phyloP scores from a whole-genome alignment of 2,329 filamentous ascomycete species.

The Aspergillus fumigatus region DNA sequence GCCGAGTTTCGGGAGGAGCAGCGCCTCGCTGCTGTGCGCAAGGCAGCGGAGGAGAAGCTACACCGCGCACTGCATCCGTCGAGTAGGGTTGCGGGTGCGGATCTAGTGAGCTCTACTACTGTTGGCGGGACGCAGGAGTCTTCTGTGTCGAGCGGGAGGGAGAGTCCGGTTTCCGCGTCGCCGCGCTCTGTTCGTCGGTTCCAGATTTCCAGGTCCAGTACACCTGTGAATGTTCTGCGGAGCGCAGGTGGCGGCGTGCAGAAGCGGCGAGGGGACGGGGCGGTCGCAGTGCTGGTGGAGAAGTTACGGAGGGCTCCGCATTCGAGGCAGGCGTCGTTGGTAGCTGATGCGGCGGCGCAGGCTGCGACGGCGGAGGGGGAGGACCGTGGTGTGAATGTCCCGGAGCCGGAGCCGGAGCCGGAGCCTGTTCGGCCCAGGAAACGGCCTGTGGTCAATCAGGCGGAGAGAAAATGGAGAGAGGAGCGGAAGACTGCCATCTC shows the following conservation, averaged over 20 bases:
- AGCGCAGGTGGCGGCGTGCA: slow-evolving; percentile 30
- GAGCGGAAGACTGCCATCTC: slow-evolving; percentile 30
- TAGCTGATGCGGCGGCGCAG: slow-evolving; percentile 25
- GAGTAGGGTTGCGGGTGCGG: slow-evolving; percentile 4
- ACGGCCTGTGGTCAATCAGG: slow-evolving; percentile 38
- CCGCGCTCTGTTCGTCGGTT: slow-evolving; percentile 32
- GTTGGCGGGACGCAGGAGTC: background rate
- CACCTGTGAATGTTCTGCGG: slow-evolving; percentile 21
- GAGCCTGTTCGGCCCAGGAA: slow-evolving; percentile 25
- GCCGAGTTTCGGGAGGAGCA: slow-evolving; percentile 37
- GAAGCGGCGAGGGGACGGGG: slow-evolving; percentile 27
- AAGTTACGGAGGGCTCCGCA: slow-evolving; percentile 31
- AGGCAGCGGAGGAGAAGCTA: slow-evolving; percentile 27
- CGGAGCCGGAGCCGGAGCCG: slow-evolving; percentile 4
- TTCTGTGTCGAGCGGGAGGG: slow-evolving; percentile 9
- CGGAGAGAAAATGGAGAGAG: slow-evolving; percentile 36
- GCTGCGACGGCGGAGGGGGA: slow-evolving; percentile 7
- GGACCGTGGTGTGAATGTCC: slow-evolving; percentile 3
- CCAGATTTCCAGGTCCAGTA: slow-evolving; percentile 35
- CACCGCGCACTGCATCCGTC: slow-evolving; percentile 23
- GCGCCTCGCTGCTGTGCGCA: slow-evolving; percentile 23
- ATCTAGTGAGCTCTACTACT: background rate
- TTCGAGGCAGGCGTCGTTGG: slow-evolving; percentile 30
- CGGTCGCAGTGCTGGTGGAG: slow-evolving; percentile 38
- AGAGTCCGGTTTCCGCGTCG: slow-evolving; percentile 18